Conservation (phyloP, 2,329 filamentous ascomycete species). For the Paraphaeosphaeria minitans region DNA sequence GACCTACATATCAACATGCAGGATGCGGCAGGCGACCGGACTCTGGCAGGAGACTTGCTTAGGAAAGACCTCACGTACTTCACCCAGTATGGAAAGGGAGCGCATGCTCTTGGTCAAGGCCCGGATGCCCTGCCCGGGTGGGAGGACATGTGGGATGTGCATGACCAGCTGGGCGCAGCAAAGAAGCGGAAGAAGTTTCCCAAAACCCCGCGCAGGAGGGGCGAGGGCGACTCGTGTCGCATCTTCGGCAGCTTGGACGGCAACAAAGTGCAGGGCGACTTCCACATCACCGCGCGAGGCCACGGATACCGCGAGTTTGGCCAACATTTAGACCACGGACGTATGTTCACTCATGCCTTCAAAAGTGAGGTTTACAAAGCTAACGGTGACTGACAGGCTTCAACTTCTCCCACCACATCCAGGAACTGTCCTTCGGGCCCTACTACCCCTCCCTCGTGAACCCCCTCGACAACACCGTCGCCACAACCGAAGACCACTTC, state of each 20-base stretch:
- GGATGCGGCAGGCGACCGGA: constrained; percentile 90
- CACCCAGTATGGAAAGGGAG: constrained; percentile 76
- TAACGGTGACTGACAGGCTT: constrained; percentile 63
- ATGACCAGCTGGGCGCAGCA: constrained; percentile 82
- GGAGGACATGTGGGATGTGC: constrained; percentile 80
- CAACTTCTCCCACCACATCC: constrained; percentile 97
- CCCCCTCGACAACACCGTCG: constrained; percentile 89
- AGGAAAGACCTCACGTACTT: constrained; percentile 79
- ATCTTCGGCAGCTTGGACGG: constrained; percentile 88
- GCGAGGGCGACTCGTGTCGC: constrained; percentile 74
- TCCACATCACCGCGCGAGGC: constrained; percentile 93
- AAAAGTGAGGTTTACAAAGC: not conserved
- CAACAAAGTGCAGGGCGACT: constrained; percentile 97
- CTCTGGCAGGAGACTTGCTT: constrained; percentile 78
- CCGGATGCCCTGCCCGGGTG: constrained; percentile 42
- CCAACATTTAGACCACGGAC: constrained; percentile 77
- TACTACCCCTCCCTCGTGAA: constrained; percentile 94
- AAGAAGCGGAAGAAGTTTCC: constrained; percentile 68
- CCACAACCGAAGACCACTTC: constrained; percentile 75
- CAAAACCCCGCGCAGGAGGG: constrained; percentile 73
- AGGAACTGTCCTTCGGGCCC: constrained; percentile 94
- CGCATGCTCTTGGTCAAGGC: constrained; percentile 53
- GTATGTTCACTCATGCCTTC: constrained; percentile 56
- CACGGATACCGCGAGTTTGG: constrained; percentile 90
- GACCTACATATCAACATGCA: constrained; percentile 97